These are phyloP conservation scores for Vigna hirtella DNA, from an alignment of 306 rosid species.

Conservation along the genomic window DNA sequence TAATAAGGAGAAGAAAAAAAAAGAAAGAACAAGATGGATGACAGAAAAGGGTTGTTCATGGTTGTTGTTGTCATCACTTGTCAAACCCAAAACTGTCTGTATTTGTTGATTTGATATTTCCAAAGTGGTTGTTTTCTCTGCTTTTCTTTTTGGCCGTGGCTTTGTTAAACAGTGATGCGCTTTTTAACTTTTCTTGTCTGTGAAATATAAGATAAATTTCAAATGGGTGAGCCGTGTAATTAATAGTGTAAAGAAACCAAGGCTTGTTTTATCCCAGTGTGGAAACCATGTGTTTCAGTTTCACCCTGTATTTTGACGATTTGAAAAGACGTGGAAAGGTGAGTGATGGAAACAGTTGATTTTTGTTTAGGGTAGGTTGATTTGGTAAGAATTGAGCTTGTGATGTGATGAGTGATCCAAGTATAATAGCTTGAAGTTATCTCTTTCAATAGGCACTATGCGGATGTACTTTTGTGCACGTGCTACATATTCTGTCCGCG, in stretches of 20 bases:
- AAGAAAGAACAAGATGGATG: not conserved
- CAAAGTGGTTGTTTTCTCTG: constrained; percentile 36
- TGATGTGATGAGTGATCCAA: constrained; percentile 21
- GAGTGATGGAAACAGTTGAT: constrained; percentile 16
- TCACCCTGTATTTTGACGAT: constrained; percentile 15
- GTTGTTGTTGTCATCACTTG: not conserved
- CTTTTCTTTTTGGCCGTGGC: constrained; percentile 20
- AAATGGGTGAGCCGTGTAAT: constrained; percentile 44
- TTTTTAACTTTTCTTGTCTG: constrained; percentile 42
- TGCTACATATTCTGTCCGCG: constrained; percentile 60
- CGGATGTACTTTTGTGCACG: constrained; percentile 71
- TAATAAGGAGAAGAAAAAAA: not conserved
- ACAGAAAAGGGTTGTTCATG: not conserved
- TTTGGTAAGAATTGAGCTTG: constrained; percentile 23
- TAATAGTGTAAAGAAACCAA: constrained; percentile 13
- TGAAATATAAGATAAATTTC: constrained; percentile 55
- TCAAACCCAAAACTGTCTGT: constrained; percentile 23
- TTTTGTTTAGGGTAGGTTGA: constrained; percentile 13
- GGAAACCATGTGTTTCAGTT: constrained; percentile 43
- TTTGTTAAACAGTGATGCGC: constrained; percentile 28
- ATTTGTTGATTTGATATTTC: constrained; percentile 49
- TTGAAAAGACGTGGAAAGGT: constrained; percentile 49
- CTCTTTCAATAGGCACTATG: constrained; percentile 49
- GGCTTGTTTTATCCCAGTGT: constrained; percentile 36
- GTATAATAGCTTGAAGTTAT: constrained; percentile 1